A percentile compares a stretch with the other conserved stretches of the same genome.
Evolutionary conservation across 2,329 filamentous ascomycete genomes (phyloP).

Genomic region (Phoma sp.): DNA sequence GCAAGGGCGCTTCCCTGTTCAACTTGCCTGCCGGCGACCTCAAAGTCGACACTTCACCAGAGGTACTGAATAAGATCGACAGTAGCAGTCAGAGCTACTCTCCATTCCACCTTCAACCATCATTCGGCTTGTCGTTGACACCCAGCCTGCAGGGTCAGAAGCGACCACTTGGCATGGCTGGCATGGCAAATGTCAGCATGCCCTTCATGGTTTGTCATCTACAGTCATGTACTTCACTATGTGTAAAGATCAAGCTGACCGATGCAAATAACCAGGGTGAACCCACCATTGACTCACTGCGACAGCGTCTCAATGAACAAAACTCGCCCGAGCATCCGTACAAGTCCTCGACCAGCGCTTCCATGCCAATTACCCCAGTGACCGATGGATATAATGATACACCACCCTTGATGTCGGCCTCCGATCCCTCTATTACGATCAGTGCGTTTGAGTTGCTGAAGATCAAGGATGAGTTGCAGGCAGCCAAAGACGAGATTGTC

Average conservation of each 20-base stretch:
- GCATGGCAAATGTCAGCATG: slow-evolving; percentile 39
- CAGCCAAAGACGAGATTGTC: slow-evolving; percentile 72
- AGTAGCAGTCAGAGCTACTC: slow-evolving; percentile 34
- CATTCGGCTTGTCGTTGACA: slow-evolving; percentile 41
- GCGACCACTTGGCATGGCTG: slow-evolving; percentile 48
- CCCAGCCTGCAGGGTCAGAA: slow-evolving; percentile 46
- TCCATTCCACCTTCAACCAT: slow-evolving; percentile 24
- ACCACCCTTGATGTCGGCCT: slow-evolving; percentile 31
- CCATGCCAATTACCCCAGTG: slow-evolving; percentile 67
- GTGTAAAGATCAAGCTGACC: slow-evolving; percentile 26
- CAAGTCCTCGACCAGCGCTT: slow-evolving; percentile 64
- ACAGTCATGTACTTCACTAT: too few relatives aligned
- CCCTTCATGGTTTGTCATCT: slow-evolving; percentile 41
- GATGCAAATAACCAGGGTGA: slow-evolving; percentile 54
- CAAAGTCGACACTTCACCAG: slow-evolving; percentile 43
- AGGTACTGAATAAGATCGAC: slow-evolving; percentile 43
- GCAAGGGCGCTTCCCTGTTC: slow-evolving; percentile 43
- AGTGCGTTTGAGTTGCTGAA: slow-evolving; percentile 67
- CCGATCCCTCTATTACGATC: slow-evolving; percentile 33
- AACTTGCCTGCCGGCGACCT: slow-evolving; percentile 39
- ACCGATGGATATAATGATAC: slow-evolving; percentile 58
- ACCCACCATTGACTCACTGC: slow-evolving; percentile 64
- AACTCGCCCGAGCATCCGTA: slow-evolving; percentile 56
- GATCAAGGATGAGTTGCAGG: slow-evolving; percentile 73
- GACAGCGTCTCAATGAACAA: slow-evolving; percentile 72